Evolutionary conservation across 1,284 basidiomycete genomes (phyloP).

Genomic region (Trichosporon asahii): DNA sequence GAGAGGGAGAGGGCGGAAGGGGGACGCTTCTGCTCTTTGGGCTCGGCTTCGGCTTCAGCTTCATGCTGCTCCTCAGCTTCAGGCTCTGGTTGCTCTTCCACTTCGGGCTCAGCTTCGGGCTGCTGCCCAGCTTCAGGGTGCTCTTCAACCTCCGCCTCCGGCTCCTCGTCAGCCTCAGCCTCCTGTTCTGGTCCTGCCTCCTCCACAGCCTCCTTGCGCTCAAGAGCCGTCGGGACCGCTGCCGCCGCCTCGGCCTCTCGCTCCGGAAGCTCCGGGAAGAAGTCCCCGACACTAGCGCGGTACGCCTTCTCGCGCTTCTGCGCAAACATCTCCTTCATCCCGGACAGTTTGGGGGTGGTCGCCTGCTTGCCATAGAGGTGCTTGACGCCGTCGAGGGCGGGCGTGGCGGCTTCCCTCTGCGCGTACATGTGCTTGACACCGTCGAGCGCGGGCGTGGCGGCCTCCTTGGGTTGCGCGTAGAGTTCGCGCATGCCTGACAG

Average conservation of each 20-base stretch:
- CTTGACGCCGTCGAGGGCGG: constrained; percentile 27
- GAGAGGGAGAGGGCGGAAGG: not conserved
- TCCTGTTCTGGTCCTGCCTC: no score
- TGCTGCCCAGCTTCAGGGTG: not conserved
- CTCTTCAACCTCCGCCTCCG: not conserved
- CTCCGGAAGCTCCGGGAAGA: not conserved
- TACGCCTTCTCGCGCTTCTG: not conserved
- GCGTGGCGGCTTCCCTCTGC: constrained; percentile 20
- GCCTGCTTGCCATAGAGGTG: constrained; percentile 26
- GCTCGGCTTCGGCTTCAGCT: not conserved
- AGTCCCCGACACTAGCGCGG: not conserved
- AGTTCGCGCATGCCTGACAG: constrained; percentile 15
- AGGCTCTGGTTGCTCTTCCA: not conserved
- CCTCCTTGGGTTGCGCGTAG: not conserved
- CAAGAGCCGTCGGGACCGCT: not conserved
- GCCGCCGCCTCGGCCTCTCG: not conserved
- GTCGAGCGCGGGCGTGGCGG: constrained; percentile 28
- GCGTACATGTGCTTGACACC: constrained; percentile 33
- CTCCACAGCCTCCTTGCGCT: not conserved
- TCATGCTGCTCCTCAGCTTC: not conserved
- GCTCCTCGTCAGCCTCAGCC: not conserved
- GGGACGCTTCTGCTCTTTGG: not conserved
- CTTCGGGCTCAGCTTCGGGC: no score
- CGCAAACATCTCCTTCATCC: not conserved
- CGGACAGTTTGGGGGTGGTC: not conserved